phyloP scores from a whole-genome alignment of 768 basidiomycete genomes.

The Lactifluus subvellereus region DNA sequence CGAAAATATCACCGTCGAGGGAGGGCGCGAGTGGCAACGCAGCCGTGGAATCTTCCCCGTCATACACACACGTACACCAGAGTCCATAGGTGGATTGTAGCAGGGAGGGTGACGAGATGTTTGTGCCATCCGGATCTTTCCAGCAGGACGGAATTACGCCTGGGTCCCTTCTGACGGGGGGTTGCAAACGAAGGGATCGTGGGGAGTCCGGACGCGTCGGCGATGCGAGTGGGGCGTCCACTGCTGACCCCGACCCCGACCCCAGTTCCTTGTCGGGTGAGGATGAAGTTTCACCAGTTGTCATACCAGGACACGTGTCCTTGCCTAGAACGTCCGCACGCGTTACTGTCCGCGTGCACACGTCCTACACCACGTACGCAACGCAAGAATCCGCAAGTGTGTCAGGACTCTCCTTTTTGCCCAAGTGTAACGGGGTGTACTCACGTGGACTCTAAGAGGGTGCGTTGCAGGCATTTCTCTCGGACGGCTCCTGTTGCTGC shows the following conservation, averaged over 20 bases:
- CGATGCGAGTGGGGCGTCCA: background rate
- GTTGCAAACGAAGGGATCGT: background rate
- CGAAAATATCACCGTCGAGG: slow-evolving; percentile 14
- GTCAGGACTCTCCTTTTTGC: background rate
- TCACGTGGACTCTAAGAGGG: background rate
- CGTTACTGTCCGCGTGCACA: background rate
- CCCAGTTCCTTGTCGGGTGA: background rate
- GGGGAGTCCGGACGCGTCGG: background rate
- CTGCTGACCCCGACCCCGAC: background rate
- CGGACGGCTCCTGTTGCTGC: too few species aligned
- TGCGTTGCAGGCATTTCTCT: background rate
- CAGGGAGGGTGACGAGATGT: background rate
- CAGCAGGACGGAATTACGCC: background rate
- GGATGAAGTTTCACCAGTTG: background rate
- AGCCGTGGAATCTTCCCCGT: background rate
- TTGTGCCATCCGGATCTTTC: background rate
- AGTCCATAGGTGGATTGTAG: background rate
- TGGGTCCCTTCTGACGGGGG: background rate
- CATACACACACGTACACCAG: slow-evolving; percentile 1
- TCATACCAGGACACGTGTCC: background rate
- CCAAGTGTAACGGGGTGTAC: background rate
- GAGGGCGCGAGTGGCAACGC: background rate
- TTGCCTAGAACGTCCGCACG: background rate
- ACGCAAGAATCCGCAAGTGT: too few species aligned
- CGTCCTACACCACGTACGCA: background rate